phyloP scores from a whole-genome alignment of 768 basidiomycete species.

The Lactarius deliciosus region DNA sequence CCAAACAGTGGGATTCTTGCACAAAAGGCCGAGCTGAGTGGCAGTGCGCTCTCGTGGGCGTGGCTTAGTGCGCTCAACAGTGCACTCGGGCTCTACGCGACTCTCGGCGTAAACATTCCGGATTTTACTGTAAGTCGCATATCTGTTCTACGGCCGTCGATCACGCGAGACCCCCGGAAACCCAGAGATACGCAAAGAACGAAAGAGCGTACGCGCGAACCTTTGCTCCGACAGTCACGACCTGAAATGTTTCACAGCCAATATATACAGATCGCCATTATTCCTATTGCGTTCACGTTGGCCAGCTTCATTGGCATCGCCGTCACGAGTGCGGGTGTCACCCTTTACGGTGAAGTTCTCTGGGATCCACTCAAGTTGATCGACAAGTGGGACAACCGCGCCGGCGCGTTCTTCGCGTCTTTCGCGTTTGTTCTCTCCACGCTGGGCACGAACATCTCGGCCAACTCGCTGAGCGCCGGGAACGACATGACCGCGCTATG shows the following conservation, averaged over 20 bases:
- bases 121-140: constrained; percentile 64
- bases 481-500: constrained; percentile 84
- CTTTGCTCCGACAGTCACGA: neutral
- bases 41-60: constrained; percentile 64
- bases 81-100: constrained; percentile 71
- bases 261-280: constrained; percentile 71
- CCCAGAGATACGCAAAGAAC: constrained; percentile 71
- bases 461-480: constrained; percentile 73
- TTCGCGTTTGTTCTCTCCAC: constrained; percentile 74
- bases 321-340: constrained; percentile 72
- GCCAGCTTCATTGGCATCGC: constrained; percentile 79
- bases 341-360: constrained; percentile 61
- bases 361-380: constrained; percentile 82
- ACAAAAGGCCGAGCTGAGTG: constrained; percentile 51
- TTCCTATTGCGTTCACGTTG: constrained; percentile 74
- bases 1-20: constrained; percentile 58
- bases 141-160: neutral
- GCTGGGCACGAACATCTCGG: constrained; percentile 65
- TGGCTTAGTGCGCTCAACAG: constrained; percentile 79
- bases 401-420: constrained; percentile 80
- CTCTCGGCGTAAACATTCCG: constrained; percentile 76
- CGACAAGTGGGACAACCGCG: constrained; percentile 80
- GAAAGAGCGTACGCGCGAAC: constrained; percentile 54
- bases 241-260: constrained; percentile 44
- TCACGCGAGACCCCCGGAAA: neutral